Conservation (phyloP, 768 basidiomycete species). For the Hericium alpestre region DNA sequence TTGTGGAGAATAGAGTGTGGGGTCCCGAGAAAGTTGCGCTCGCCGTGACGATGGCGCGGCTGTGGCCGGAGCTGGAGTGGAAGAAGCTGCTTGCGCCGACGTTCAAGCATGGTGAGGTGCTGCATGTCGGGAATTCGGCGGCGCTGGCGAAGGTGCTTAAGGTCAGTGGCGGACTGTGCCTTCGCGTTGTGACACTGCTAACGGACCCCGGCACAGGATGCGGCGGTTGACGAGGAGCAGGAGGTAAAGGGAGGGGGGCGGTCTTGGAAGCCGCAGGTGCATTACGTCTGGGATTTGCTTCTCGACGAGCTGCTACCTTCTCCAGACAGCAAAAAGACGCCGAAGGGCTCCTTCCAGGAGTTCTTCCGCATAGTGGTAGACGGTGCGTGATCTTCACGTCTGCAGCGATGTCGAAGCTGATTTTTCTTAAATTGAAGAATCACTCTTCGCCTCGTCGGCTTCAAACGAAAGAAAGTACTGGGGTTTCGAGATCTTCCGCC, state of each 20-base stretch:
- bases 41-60: slow-evolving; percentile 55
- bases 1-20: slow-evolving; percentile 52
- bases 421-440: slow-evolving; percentile 41
- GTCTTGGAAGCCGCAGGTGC: slow-evolving; percentile 82
- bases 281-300: slow-evolving; percentile 84
- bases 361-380: slow-evolving; percentile 90
- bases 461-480: slow-evolving; percentile 86
- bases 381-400: slow-evolving; percentile 36
- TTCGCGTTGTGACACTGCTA: not conserved
- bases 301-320: slow-evolving; percentile 62
- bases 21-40: slow-evolving; percentile 84
- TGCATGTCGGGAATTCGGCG: slow-evolving; percentile 63
- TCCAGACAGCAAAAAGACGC: slow-evolving; percentile 22
- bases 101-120: slow-evolving; percentile 66
- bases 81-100: slow-evolving; percentile 49
- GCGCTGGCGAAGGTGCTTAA: slow-evolving; percentile 70
- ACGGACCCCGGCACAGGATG: slow-evolving; percentile 12
- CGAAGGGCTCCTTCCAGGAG: slow-evolving; percentile 69
- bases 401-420: not conserved
- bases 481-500: slow-evolving; percentile 90
- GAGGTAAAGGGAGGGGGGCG: slow-evolving; percentile 39
- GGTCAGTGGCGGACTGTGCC: slow-evolving; percentile 29
- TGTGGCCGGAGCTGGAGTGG: slow-evolving; percentile 55
- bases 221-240: slow-evolving; percentile 44
- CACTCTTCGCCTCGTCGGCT: slow-evolving; percentile 73